phyloP scores from a whole-genome alignment of 2,329 filamentous ascomycete species.

The Pyricularia sp. region DNA sequence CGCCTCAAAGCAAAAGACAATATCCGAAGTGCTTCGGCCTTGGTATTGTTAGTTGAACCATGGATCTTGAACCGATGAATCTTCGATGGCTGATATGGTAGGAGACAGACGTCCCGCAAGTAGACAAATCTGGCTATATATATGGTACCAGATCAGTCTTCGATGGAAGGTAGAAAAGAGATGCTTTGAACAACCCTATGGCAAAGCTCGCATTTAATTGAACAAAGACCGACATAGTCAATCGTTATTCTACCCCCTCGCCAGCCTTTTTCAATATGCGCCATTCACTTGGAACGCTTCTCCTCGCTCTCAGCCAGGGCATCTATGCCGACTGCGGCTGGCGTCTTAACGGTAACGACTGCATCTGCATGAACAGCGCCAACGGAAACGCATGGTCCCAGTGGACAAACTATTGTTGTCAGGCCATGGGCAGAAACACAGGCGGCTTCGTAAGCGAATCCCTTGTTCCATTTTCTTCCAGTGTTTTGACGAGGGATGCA shows the following conservation, averaged over 20 bases:
- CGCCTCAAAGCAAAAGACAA: background rate
- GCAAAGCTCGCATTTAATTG: background rate
- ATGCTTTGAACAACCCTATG: background rate
- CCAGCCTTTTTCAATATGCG: background rate
- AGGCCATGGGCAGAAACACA: conserved; percentile 1
- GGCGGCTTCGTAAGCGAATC: background rate
- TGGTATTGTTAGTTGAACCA: background rate
- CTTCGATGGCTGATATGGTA: background rate
- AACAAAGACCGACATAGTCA: background rate
- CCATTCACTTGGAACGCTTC: background rate
- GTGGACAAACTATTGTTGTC: conserved; percentile 4
- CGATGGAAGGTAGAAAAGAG: background rate
- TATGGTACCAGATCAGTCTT: background rate
- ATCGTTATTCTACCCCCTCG: background rate
- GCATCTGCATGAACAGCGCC: conserved; percentile 8
- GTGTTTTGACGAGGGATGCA: too few species aligned
- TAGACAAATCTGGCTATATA: background rate
- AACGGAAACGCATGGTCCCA: conserved; percentile 3
- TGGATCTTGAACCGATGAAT: background rate
- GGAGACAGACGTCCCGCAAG: background rate
- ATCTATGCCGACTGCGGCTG: conserved; percentile 5
- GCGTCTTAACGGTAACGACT: conserved; percentile 6
- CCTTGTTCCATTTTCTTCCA: too few species aligned
- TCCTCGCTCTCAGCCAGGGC: background rate
- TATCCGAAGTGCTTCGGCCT: background rate